These are phyloP conservation scores for Dissophora globulifera DNA, from an alignment of 192 early-diverging fungal genomes.

Conservation along the genomic window DNA sequence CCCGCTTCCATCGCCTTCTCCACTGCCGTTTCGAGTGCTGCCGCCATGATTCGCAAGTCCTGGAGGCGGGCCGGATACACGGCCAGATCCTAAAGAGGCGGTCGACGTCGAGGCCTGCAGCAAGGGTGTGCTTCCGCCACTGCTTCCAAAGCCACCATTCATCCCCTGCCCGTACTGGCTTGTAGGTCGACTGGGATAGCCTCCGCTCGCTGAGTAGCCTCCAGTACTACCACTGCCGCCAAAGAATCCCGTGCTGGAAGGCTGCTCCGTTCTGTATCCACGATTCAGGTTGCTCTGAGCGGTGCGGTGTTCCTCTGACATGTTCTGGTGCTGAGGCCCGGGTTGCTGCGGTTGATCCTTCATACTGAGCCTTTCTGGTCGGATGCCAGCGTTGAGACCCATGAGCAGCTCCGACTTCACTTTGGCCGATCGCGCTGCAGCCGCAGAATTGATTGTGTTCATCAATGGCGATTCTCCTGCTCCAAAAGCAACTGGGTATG, in stretches of 20 bases:
- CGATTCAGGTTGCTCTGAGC: conserved; percentile 38
- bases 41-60: conserved; percentile 9
- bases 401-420: conserved; percentile 50
- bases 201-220: background rate
- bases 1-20: conserved; percentile 3
- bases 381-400: conserved; percentile 43
- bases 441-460: conserved; percentile 36
- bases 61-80: conserved; percentile 34
- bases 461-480: conserved; percentile 43
- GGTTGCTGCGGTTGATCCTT: conserved; percentile 20
- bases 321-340: conserved; percentile 1
- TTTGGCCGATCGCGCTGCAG: conserved; percentile 41
- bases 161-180: conserved; percentile 28
- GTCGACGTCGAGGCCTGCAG: conserved; percentile 20
- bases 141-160: conserved; percentile 5
- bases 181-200: conserved; percentile 8
- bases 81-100: background rate
- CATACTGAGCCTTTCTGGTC: conserved; percentile 37
- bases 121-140: conserved; percentile 5
- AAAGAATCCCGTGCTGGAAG: background rate
- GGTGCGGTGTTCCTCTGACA: conserved; percentile 23
- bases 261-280: conserved; percentile 6
- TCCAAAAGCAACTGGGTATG: conserved; percentile 37
- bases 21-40: background rate
- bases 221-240: background rate